Base-by-base conservation (phyloP, 2,329 filamentous ascomycete genomes). In the Stagonosporopsis rhizophila region DNA sequence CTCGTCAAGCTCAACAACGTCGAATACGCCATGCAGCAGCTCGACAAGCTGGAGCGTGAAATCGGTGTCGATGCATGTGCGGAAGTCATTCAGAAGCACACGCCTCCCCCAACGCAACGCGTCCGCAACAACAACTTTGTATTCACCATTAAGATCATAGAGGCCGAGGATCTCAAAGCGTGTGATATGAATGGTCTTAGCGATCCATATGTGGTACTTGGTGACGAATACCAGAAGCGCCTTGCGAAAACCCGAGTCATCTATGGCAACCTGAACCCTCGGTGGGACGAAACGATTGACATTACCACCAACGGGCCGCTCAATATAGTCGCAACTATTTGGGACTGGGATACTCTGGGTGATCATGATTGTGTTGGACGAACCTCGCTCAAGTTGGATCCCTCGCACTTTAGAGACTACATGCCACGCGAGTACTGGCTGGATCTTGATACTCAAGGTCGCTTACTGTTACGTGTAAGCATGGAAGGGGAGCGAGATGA, bases 401-500 rank as follows among this genome's bases (percentile, higher is more conserved):
- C 95, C n/a, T 85, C 91, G 35, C 93, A 97, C 78, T 99, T 99
- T 77, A 89, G 92, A 66, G 95, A 99, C 75, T 99, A 96, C 73
- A 82, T 98, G 65, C 95, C 95, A 15, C 87, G 93, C 61, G 95
- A 99, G 75, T 98, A 96, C 75, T 99, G 95, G 95, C 85, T 99
- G 17, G 94, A 98, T 72, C 85, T 99, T 42, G 95, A 99, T 74
- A 96, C 94, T 0, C 95, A 99, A 75, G 95, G 95, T 7, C 86
- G 94, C 46, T 78, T 99, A 28, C 79, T 99, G 54, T 85, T 99
- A 48, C 86, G 94, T 60, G 92, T 99, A 48, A 97, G 92, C 73
- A 99, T 99, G 95, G 95, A 99, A 78, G 95, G 95, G 47, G 95
- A 99, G 78, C 86, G 95, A 60, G 95, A 99, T 73, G 95, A 99